Evolutionary conservation across 2,329 filamentous ascomycete species (phyloP), one percentile per base, ranked within the genome.

Genomic region (Talaromyces sp.): DNA sequence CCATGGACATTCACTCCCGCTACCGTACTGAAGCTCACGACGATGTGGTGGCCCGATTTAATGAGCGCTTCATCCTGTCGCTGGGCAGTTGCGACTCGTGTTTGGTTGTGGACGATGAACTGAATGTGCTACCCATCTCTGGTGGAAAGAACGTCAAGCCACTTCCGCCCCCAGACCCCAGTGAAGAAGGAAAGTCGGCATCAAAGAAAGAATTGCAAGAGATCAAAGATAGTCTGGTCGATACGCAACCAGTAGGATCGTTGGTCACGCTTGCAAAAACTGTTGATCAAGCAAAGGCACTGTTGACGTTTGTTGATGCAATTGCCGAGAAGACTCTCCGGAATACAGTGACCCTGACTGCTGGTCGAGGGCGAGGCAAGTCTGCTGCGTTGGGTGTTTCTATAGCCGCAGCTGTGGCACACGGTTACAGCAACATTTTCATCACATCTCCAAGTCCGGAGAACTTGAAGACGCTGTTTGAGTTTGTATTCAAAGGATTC

Each of bases 381-480:
- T 99, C 95, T 21, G 96, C 95, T 19, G 95, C 95, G 27, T 84
- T 99, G 69, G 95, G 95, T 77, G 88, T 99, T 56, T 92, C 95
- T 3, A 89, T 99, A 50, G 95, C 95, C 3, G 92, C 95, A 2
- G 96, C 96, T 1, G 85, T 99, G 51, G 93, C 95, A 1, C 90
- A 98, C 72, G 95, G 95, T 27, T 99, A 99, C 77, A 96, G 92
- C 80, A 99, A 99, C 75, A 96, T 99, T 69, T 99, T 99, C 78
- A 96, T 99, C 72, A 99, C 95, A 1, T 98, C 93, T 1, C 93
- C 93, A 0, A 97, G 91, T 63, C 95, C 95, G 0, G 96, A 99
- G 78, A 99, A 99, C 77, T 82, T 99, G 82, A 99, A 98, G 80
- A 99, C 95, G 0, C 82, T 99, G 8, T 99, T 99, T 72, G 93